Evolutionary conservation across 2,329 filamentous ascomycete genomes (phyloP).

Genomic region (Apiospora saccharicola): DNA sequence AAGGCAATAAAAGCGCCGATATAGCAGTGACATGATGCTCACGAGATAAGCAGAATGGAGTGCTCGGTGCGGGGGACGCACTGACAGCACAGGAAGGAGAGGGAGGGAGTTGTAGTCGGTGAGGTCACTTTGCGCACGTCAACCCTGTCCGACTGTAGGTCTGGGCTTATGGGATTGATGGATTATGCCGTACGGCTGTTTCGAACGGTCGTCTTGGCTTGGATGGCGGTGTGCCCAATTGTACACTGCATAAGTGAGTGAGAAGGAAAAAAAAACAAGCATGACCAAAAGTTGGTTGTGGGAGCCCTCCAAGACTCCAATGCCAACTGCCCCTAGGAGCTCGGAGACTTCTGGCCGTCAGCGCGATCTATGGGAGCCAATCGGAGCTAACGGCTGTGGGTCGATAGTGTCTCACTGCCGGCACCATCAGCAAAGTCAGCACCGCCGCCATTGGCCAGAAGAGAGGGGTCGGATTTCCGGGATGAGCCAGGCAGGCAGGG

Average conservation of each 20-base stretch:
- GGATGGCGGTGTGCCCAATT: background rate
- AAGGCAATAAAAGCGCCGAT: background rate
- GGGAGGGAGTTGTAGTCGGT: background rate
- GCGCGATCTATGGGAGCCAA: background rate
- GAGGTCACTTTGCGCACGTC: background rate
- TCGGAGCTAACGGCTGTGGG: constrained; percentile 4
- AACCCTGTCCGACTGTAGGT: background rate
- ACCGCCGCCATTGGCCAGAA: background rate
- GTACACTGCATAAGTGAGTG: background rate
- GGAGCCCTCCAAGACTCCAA: background rate
- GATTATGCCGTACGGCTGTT: background rate
- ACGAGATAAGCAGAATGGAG: background rate
- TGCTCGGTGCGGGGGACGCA: background rate
- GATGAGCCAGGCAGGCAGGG: too few species aligned
- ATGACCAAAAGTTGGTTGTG: background rate
- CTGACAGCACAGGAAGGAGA: background rate
- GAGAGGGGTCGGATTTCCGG: background rate
- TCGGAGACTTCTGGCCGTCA: constrained; percentile 7
- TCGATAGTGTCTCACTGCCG: constrained; percentile 15
- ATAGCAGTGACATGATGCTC: background rate
- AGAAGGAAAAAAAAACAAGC: too few species aligned
- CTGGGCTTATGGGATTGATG: background rate
- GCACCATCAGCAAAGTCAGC: background rate
- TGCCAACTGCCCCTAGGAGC: too few species aligned
- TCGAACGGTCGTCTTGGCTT: background rate